A percentile compares a stretch with the other conserved stretches of the same genome.
Evolutionary conservation across 371 early-diverging fungal genomes (phyloP).

Genomic region (Rhizopus delemar): DNA sequence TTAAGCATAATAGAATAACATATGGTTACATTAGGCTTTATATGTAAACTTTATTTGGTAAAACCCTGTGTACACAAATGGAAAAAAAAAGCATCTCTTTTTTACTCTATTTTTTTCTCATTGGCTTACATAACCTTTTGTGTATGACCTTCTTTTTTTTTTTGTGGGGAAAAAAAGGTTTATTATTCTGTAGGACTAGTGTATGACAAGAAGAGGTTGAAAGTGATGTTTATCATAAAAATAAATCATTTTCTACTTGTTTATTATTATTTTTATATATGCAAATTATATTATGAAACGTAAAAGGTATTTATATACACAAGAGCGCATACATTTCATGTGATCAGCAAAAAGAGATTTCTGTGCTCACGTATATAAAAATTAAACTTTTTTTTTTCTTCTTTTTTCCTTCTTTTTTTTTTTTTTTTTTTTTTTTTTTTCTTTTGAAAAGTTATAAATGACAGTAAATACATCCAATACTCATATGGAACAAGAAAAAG

Average conservation of each 20-base stretch:
- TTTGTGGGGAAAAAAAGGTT: not conserved
- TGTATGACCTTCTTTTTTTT: not conserved
- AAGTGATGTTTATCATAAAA: not conserved
- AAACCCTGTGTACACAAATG: too few species aligned
- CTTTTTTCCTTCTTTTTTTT: not conserved
- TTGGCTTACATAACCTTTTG: too few species aligned
- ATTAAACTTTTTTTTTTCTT: constrained; percentile 7
- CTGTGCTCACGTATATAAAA: not conserved
- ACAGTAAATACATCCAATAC: constrained; percentile 12
- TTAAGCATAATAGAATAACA: too few species aligned
- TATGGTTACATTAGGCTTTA: too few species aligned
- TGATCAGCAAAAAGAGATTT: constrained; percentile 7
- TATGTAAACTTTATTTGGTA: too few species aligned
- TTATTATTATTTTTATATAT: too few species aligned
- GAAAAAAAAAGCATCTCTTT: too few species aligned
- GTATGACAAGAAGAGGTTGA: not conserved
- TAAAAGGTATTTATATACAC: too few species aligned
- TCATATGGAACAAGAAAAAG: constrained; percentile 7
- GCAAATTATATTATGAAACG: too few species aligned
- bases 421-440: constrained; percentile 8
- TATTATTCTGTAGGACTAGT: not conserved
- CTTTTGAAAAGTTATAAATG: constrained; percentile 9
- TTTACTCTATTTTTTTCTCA: too few species aligned
- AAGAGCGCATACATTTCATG: not conserved
- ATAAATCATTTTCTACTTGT: too few species aligned